These are phyloP conservation scores for Dichomitus squalens DNA, from an alignment of 1,284 basidiomycete genomes.

Conservation along the genomic window DNA sequence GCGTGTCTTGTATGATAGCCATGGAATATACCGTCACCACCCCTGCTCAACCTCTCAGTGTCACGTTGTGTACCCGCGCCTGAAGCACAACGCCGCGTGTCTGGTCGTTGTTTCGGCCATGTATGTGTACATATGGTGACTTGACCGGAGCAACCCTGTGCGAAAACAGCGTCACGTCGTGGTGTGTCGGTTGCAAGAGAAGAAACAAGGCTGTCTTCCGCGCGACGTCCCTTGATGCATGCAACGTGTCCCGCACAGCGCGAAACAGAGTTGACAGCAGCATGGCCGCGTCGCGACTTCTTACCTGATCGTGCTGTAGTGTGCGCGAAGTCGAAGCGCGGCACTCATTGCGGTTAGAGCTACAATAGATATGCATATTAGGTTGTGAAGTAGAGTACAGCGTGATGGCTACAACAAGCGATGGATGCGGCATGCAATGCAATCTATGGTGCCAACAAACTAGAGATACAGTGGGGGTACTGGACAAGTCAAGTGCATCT, in stretches of 20 bases:
- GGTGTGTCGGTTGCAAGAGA: neutral
- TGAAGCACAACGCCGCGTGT: neutral
- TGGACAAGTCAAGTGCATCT: constrained; percentile 5
- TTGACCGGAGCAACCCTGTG: neutral
- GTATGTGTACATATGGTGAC: constrained; percentile 2
- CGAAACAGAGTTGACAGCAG: neutral
- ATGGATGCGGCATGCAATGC: neutral
- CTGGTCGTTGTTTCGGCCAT: neutral
- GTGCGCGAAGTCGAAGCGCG: neutral
- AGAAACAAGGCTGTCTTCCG: neutral
- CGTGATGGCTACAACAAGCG: constrained; percentile 9
- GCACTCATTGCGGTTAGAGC: neutral
- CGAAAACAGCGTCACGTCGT: neutral
- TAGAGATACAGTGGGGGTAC: constrained; percentile 25
- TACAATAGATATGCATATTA: constrained; percentile 17
- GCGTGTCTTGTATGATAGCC: neutral
- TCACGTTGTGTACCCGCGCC: neutral
- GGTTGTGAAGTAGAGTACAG: constrained; percentile 11
- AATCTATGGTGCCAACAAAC: constrained; percentile 15
- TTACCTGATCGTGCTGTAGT: neutral
- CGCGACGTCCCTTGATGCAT: neutral
- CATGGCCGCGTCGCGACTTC: neutral
- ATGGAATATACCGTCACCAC: neutral
- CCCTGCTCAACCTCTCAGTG: neutral
- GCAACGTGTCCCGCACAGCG: neutral